These are phyloP conservation scores for Hordeum marinum DNA, from an alignment of 176 grass and related monocot genomes.

Conservation along the genomic window DNA sequence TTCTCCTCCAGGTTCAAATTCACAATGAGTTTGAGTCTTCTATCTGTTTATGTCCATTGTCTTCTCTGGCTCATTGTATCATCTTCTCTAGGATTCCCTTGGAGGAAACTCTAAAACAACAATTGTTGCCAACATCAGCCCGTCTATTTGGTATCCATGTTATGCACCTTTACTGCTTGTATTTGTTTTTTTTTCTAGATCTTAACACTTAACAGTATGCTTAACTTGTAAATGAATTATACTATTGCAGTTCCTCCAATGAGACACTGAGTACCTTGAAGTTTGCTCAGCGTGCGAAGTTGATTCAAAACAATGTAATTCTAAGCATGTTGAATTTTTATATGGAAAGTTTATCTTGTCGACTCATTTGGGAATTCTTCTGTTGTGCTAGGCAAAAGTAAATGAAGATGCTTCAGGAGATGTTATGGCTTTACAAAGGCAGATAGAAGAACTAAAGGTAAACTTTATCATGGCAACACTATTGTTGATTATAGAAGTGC, in stretches of 20 bases:
- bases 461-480: neutral
- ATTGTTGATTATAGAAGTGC: neutral
- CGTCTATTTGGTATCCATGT: slow-evolving; percentile 72
- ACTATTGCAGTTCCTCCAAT: slow-evolving; percentile 65
- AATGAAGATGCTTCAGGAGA: slow-evolving; percentile 92
- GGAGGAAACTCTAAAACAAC: slow-evolving; percentile 95
- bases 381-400: slow-evolving; percentile 71
- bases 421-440: slow-evolving; percentile 74
- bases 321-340: slow-evolving; percentile 12
- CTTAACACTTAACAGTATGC: slow-evolving; percentile 13
- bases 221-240: slow-evolving; percentile 27
- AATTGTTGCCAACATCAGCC: slow-evolving; percentile 86
- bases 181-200: slow-evolving; percentile 1
- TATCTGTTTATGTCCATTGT: slow-evolving; percentile 10
- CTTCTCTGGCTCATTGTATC: slow-evolving; percentile 18
- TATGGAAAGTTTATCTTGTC: neutral
- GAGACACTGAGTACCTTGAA: slow-evolving; percentile 96
- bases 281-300: slow-evolving; percentile 89
- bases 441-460: slow-evolving; percentile 89
- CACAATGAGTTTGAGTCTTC: neutral
- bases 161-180: slow-evolving; percentile 23
- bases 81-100: slow-evolving; percentile 69
- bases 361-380: neutral
- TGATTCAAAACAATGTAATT: slow-evolving; percentile 97
- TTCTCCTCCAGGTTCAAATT: slow-evolving; percentile 84